A percentile compares a stretch with the other conserved stretches of the same genome.
Evolutionary conservation across 2,329 filamentous ascomycete species (phyloP).

Genomic region (Fonsecaea nubica): DNA sequence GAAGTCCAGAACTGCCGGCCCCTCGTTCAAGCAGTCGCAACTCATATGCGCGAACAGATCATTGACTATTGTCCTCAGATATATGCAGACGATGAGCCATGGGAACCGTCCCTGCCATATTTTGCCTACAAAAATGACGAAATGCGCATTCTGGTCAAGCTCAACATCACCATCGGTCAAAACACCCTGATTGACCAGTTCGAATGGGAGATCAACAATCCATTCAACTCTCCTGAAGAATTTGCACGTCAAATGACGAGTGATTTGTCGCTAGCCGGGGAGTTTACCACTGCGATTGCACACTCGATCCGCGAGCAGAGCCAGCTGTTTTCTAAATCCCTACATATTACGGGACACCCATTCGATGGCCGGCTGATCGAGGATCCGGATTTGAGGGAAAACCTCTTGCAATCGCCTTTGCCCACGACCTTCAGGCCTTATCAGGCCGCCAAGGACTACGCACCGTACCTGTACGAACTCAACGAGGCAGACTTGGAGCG

Average conservation of each 20-base stretch:
- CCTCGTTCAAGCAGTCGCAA: slow-evolving; percentile 68
- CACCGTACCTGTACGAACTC: slow-evolving; percentile 91
- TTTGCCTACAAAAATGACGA: slow-evolving; percentile 97
- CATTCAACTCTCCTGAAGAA: slow-evolving; percentile 89
- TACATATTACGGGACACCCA: slow-evolving; percentile 91
- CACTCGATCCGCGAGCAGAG: slow-evolving; percentile 97
- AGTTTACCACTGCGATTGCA: slow-evolving; percentile 96
- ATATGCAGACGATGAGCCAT: slow-evolving; percentile 84
- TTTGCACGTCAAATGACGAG: slow-evolving; percentile 89
- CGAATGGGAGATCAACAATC: slow-evolving; percentile 98
- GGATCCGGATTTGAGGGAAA: slow-evolving; percentile 83
- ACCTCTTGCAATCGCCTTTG: slow-evolving; percentile 85
- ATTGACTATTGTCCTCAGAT: slow-evolving; percentile 93
- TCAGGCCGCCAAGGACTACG: slow-evolving; percentile 91
- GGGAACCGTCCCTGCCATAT: slow-evolving; percentile 90
- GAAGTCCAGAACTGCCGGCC: slow-evolving; percentile 68
- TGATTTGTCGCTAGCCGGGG: slow-evolving; percentile 88
- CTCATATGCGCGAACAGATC: slow-evolving; percentile 83
- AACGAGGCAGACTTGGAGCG: slow-evolving; percentile 88
- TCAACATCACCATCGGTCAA: slow-evolving; percentile 96
- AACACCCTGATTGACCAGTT: slow-evolving; percentile 96
- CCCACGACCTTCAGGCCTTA: slow-evolving; percentile 84
- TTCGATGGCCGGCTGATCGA: slow-evolving; percentile 95
- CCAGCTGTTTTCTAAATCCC: slow-evolving; percentile 89
- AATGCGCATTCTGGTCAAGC: slow-evolving; percentile 93